Conservation (phyloP, 148 eudicot genomes). For the Rhododendron kiyosumense region DNA sequence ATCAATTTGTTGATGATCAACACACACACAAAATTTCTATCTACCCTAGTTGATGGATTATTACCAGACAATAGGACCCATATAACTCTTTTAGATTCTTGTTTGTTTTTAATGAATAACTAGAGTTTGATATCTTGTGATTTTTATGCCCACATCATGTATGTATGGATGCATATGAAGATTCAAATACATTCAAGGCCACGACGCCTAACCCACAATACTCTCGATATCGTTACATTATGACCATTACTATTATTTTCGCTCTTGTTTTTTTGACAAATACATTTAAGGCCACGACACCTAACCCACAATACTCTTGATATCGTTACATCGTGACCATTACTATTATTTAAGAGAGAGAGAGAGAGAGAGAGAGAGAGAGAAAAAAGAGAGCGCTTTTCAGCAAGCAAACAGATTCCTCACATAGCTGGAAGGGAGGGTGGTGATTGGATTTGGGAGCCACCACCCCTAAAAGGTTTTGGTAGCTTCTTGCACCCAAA, state of each 20-base stretch:
- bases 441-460: slow-evolving; percentile 4
- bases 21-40: not conserved
- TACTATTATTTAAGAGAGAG: not conserved
- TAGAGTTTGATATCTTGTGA: not conserved
- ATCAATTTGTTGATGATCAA: slow-evolving; percentile 4
- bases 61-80: slow-evolving; percentile 19
- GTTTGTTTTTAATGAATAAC: not conserved
- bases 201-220: not conserved
- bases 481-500: slow-evolving; percentile 66
- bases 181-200: not conserved
- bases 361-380: not conserved
- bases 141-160: not conserved
- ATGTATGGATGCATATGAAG: not conserved
- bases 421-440: slow-evolving; percentile 20
- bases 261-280: not conserved
- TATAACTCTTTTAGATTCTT: slow-evolving; percentile 7
- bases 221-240: not conserved
- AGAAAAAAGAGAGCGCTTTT: slow-evolving; percentile 22
- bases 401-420: slow-evolving; percentile 43
- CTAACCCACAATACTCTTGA: too few relatives aligned
- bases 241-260: not conserved
- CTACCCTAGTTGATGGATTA: slow-evolving; percentile 15
- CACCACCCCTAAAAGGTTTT: slow-evolving; percentile 22
- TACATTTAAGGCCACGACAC: not conserved
- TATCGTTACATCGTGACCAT: not conserved